Base-by-base conservation (phyloP, 2,329 filamentous ascomycete species). In the Stachybotrys chlorohalonatus region DNA sequence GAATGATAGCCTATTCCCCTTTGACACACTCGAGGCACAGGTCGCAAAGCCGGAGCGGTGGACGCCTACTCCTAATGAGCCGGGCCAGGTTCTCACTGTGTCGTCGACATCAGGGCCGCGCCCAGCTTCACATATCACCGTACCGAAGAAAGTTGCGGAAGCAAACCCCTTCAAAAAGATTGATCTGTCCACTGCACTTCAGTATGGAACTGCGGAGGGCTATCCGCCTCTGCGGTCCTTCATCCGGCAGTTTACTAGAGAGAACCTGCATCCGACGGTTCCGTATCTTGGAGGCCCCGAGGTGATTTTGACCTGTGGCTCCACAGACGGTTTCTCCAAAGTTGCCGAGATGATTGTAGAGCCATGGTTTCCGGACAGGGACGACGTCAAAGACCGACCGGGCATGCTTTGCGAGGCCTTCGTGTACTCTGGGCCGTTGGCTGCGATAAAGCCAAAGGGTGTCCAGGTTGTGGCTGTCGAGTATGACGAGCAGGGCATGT, bases 261-360 rank as follows among this genome's bases (percentile, higher is more conserved):
- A 92, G 54, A 80, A 89, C 62, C 75, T 96, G 52, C 90, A 96
- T 67, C 90, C 90, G 2, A 85, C 87, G 62, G 81, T 92, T 7
- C 90, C 90, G 6, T 96, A 96, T 66, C 75, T 77, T 55, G 84
- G 75, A 56, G 90, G 90, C 0, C 85, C 88, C 5, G 90, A 93
- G 53, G 81, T 95, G 53, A 79, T 92, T 55, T 73, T 95, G 60
- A 92, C 87, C 8, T 87, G 85, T 67, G 92, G 92, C 54, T 83
- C 86, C 31, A 96, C 92, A 1, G 92, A 96, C 73, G 92, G 90
- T 39, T 87, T 95, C 64, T 74, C 79, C 62, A 96, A 96, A 75
- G 75, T 82, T 5, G 70, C 96, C 39, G 84, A 91, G 64, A 79
- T 89, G 7, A 80, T 96, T 62, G 85, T 81, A 59, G 84, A 95